Base-by-base conservation (phyloP, 352 stramenopile species). In the Globisporangium viniferum region DNA sequence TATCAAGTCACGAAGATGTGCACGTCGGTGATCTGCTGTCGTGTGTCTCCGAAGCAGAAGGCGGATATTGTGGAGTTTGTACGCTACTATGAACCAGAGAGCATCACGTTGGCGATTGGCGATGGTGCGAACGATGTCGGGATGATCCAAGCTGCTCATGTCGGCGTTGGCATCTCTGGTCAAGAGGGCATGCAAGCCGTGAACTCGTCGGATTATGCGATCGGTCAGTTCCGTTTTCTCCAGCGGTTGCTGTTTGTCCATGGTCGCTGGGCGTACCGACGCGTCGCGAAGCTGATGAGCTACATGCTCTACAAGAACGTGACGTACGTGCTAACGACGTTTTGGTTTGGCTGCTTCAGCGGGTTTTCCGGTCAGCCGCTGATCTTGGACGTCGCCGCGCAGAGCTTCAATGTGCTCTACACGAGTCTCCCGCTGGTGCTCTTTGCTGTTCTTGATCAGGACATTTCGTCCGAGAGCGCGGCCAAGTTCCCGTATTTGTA, bases 301-400 rank as follows among this genome's bases (percentile, higher is more conserved):
- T 98, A 98, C 72, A 97, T 96, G 76, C 93, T 98, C 20, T 98
- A 97, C 86, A 98, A 98, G 81, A 98, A 94, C 73, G 83, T 95
- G 53, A 90, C 88, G 31, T 92, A 93, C 63, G 85, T 93, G 59
- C 74, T 93, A 3, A 92, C 88, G 31, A 90, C 86, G 6, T 95
- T 93, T 68, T 93, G 84, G 84, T 95, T 92, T 64, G 84, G 86
- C n/a, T 92, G 77, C 64, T 84, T 91, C 35, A 85, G 73, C 27
- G 88, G 88, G 10, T 92, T 94, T 35, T 94, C 88, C 10, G 86
- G 84, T 0, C 86, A 94, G 41, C 86, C 88, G 10, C 71, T 93
- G 53, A 92, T 92, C 44, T 62, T 95, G 27, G 86, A 95, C 48
- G 75, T 90, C 36, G 88, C 84, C 8, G 81, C 85, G 1, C 86